phyloP scores from a whole-genome alignment of 2,329 filamentous ascomycete species.

The Metarhizium guizhouense region DNA sequence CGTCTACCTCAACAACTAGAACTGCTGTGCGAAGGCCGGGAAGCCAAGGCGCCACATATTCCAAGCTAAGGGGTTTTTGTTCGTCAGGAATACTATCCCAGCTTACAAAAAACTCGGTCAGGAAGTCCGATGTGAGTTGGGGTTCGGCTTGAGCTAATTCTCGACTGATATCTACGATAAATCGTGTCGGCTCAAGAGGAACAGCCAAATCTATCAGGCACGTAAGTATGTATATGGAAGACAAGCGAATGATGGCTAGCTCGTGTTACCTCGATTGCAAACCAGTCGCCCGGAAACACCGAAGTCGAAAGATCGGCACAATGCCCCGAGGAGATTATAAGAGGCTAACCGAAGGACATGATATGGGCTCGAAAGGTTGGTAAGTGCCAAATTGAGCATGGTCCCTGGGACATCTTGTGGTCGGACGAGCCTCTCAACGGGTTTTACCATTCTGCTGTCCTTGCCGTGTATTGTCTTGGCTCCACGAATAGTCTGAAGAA shows the following conservation, averaged over 20 bases:
- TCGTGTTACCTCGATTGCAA: constrained; percentile 47
- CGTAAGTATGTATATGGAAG: neutral
- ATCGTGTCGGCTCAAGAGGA: constrained; percentile 52
- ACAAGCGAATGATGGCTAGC: neutral
- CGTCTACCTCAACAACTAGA: constrained; percentile 49
- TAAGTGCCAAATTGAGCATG: constrained; percentile 57
- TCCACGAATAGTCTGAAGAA: constrained; percentile 52
- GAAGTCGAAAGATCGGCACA: constrained; percentile 62
- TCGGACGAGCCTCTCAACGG: constrained; percentile 55
- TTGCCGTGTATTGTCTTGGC: constrained; percentile 58
- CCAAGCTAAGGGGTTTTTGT: constrained; percentile 56
- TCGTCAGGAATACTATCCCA: constrained; percentile 63
- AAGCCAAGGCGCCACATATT: constrained; percentile 64
- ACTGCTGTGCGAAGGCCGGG: constrained; percentile 51
- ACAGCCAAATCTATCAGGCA: constrained; percentile 46
- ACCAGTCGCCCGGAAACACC: constrained; percentile 51
- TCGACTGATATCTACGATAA: constrained; percentile 57
- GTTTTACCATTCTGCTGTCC: constrained; percentile 50
- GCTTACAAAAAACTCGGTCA: constrained; percentile 65
- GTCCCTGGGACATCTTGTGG: constrained; percentile 65
- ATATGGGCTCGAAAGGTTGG: constrained; percentile 56
- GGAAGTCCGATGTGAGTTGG: constrained; percentile 58
- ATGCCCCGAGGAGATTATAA: constrained; percentile 57
- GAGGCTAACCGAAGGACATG: constrained; percentile 52
- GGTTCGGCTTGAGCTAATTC: constrained; percentile 55